Conservation (phyloP, 2,329 filamentous ascomycete species). For the Pezizomycotina sp. region DNA sequence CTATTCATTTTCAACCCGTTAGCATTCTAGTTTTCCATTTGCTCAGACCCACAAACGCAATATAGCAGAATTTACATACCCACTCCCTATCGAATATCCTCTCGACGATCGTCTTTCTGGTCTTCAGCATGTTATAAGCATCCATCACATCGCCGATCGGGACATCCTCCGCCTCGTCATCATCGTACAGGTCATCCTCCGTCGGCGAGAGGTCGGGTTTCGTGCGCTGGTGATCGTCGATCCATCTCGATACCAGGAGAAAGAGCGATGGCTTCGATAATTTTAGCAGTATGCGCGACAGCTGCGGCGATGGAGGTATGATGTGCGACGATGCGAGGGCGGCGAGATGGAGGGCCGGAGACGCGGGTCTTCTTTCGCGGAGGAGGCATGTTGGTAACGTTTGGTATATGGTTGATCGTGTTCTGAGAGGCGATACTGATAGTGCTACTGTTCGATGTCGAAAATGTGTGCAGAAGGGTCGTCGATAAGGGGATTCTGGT, state of each 20-base stretch:
- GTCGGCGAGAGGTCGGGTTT: conserved; percentile 13
- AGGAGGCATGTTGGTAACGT: no score
- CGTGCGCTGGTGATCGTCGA: no score
- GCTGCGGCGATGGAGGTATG: conserved; percentile 13
- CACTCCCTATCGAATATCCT: conserved; percentile 52
- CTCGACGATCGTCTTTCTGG: conserved; percentile 39
- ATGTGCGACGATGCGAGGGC: no score
- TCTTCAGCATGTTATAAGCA: conserved; percentile 7
- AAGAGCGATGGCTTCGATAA: conserved; percentile 16
- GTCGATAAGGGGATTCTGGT: no score
- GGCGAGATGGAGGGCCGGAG: no score
- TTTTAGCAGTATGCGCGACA: conserved; percentile 13
- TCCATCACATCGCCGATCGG: conserved; percentile 9
- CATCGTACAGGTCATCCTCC: conserved; percentile 11
- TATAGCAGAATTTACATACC: conserved; percentile 24
- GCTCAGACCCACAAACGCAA: no score
- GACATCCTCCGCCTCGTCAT: conserved; percentile 8
- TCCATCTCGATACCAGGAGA: conserved; percentile 17
- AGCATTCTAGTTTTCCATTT: conserved; percentile 1
- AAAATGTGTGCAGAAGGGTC: no score
- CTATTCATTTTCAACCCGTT: conserved; percentile 5
- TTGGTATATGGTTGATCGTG: no score
- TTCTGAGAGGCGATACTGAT: no score
- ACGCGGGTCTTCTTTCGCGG: no score
- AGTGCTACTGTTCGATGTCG: no score